These are phyloP conservation scores for Candida methanosorbosa DNA, from an alignment of 805 yeast genomes.

Conservation along the genomic window DNA sequence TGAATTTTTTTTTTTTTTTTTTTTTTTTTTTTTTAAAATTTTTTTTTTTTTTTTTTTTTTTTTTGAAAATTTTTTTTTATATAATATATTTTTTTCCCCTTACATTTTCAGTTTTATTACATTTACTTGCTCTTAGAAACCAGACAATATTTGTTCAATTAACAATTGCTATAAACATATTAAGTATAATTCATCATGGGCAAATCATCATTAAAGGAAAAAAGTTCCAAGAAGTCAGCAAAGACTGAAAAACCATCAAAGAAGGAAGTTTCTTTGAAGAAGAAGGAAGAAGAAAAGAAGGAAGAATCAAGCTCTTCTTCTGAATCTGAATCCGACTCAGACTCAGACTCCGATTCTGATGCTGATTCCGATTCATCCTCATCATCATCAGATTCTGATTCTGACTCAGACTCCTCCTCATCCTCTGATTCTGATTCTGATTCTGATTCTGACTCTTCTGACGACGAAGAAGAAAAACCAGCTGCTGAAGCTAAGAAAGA, in stretches of 20 bases:
- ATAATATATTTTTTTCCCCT: conserved; percentile 2
- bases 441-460: conserved; percentile 12
- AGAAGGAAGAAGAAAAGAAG: conserved; percentile 7
- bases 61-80: not conserved
- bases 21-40: not conserved
- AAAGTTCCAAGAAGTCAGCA: conserved; percentile 13
- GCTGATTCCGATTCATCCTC: conserved; percentile 9
- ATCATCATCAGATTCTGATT: conserved; percentile 9
- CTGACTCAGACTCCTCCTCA: conserved; percentile 5
- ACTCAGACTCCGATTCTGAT: conserved; percentile 12
- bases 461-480: conserved; percentile 11
- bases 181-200: conserved; percentile 12
- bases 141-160: too few relatives aligned
- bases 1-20: not conserved
- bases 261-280: conserved; percentile 9
- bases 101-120: conserved; percentile 25
- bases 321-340: conserved; percentile 4
- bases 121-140: not conserved
- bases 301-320: conserved; percentile 9
- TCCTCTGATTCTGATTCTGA: conserved; percentile 12
- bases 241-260: conserved; percentile 11
- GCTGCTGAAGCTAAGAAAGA: conserved; percentile 16
- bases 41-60: not conserved
- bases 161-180: not conserved
- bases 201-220: conserved; percentile 18